A percentile compares a stretch with the other conserved stretches of the same genome.
phyloP scores from a whole-genome alignment of 441 rosid genomes.

The Hura crepitans region DNA sequence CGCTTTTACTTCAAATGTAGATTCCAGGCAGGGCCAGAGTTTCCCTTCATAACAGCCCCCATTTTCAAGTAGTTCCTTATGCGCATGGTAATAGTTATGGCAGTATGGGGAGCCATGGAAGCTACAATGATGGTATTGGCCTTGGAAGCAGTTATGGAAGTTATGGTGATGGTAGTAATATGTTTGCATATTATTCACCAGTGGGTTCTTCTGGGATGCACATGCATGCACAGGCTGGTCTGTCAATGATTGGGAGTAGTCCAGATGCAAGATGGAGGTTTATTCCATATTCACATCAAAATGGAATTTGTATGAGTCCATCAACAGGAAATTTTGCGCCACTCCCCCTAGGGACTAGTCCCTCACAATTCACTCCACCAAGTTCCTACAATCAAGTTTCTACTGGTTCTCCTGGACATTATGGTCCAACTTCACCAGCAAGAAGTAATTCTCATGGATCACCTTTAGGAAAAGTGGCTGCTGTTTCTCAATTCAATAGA shows the following conservation, averaged over 20 bases:
- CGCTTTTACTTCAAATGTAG: conserved; percentile 36
- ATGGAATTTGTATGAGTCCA: conserved; percentile 87
- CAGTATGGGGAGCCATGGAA: conserved; percentile 93
- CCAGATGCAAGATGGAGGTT: conserved; percentile 85
- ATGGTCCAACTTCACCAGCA: conserved; percentile 96
- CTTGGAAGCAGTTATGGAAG: conserved; percentile 92
- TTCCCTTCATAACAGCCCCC: conserved; percentile 76
- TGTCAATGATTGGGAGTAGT: conserved; percentile 79
- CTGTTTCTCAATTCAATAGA: conserved; percentile 76
- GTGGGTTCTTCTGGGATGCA: conserved; percentile 79
- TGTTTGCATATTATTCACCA: conserved; percentile 92
- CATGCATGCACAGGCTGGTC: conserved; percentile 70
- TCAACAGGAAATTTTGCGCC: conserved; percentile 90
- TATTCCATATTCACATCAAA: conserved; percentile 74
- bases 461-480: conserved; percentile 84
- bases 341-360: conserved; percentile 94
- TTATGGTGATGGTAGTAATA: conserved; percentile 70
- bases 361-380: conserved; percentile 96
- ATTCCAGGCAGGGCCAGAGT: conserved; percentile 66
- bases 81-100: conserved; percentile 85
- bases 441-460: conserved; percentile 91
- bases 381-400: conserved; percentile 61
- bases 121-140: conserved; percentile 83
- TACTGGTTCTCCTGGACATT: conserved; percentile 88
- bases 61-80: conserved; percentile 66